Conservation (phyloP, 208 protist genomes). For the Acanthamoeba royreba region DNA sequence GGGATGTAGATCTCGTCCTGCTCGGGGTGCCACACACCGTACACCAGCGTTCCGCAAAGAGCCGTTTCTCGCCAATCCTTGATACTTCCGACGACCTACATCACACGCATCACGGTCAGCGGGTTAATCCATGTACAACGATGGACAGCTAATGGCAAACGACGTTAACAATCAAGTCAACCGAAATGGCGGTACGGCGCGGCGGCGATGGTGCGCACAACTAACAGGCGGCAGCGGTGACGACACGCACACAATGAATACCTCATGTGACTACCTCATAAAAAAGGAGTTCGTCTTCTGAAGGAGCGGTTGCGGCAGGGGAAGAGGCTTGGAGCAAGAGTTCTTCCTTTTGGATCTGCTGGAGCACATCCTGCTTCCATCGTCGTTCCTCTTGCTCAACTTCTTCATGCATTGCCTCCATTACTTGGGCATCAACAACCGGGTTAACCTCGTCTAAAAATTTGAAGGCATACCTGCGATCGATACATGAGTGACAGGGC, state of each 20-base stretch:
- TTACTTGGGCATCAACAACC: neutral
- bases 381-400: neutral
- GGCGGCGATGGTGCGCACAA: too few relatives aligned
- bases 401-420: constrained; percentile 21
- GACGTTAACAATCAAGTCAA: neutral
- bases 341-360: constrained; percentile 15
- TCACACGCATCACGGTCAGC: neutral
- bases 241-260: neutral
- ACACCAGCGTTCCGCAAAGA: neutral
- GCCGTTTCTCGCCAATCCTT: neutral
- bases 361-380: constrained; percentile 21
- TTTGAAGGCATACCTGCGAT: constrained; percentile 52
- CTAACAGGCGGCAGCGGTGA: too few relatives aligned
- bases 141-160: neutral
- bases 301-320: too few relatives aligned
- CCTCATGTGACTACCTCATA: constrained; percentile 44
- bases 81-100: neutral
- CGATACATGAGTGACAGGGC: too few relatives aligned
- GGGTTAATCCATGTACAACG: neutral
- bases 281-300: constrained; percentile 12
- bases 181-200: too few relatives aligned
- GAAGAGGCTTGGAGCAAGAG: neutral
- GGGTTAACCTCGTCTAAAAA: constrained; percentile 48
- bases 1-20: neutral
- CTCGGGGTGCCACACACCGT: neutral